Evolutionary conservation across 257 asterid genomes (phyloP).

Genomic region (Euphrasia confusa): DNA sequence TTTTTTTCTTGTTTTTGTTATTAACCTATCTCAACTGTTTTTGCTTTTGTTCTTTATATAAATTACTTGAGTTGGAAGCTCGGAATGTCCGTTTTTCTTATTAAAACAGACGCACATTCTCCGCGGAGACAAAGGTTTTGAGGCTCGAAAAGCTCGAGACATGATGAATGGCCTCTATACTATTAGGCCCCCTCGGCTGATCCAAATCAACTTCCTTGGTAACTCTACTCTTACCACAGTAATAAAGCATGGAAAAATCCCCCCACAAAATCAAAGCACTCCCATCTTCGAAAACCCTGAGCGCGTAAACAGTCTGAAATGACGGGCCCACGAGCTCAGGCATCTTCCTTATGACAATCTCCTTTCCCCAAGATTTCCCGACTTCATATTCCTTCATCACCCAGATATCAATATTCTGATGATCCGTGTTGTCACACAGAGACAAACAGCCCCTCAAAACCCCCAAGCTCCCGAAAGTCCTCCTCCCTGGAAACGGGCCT

Average conservation of each 20-base stretch:
- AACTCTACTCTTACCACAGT: slow-evolving; percentile 26
- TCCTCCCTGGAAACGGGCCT: slow-evolving; percentile 31
- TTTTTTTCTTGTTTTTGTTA: not conserved
- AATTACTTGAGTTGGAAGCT: too few species aligned
- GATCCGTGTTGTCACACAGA: slow-evolving; percentile 35
- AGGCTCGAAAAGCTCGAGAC: slow-evolving; percentile 39
- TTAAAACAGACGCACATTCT: slow-evolving; percentile 26
- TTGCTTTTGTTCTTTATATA: not conserved
- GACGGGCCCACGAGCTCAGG: slow-evolving; percentile 27
- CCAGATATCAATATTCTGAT: slow-evolving; percentile 38
- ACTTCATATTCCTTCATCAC: slow-evolving; percentile 49
- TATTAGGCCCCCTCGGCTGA: slow-evolving; percentile 35
- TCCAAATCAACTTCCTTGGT: slow-evolving; percentile 30
- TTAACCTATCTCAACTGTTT: not conserved
- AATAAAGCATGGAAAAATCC: slow-evolving; percentile 32
- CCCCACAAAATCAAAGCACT: slow-evolving; percentile 40
- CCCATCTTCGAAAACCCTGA: slow-evolving; percentile 39
- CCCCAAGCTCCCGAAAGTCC: slow-evolving; percentile 34
- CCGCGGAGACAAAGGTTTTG: slow-evolving; percentile 12
- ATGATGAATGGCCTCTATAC: slow-evolving; percentile 39
- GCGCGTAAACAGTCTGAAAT: slow-evolving; percentile 29
- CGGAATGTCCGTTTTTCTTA: not conserved
- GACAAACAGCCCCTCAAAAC: slow-evolving; percentile 29
- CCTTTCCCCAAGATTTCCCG: slow-evolving; percentile 36
- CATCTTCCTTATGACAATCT: slow-evolving; percentile 32